A percentile compares a stretch with the other conserved stretches of the same genome.
Conservation (phyloP, 176 grass and related monocot genomes). For the Rhynchospora pubera region DNA sequence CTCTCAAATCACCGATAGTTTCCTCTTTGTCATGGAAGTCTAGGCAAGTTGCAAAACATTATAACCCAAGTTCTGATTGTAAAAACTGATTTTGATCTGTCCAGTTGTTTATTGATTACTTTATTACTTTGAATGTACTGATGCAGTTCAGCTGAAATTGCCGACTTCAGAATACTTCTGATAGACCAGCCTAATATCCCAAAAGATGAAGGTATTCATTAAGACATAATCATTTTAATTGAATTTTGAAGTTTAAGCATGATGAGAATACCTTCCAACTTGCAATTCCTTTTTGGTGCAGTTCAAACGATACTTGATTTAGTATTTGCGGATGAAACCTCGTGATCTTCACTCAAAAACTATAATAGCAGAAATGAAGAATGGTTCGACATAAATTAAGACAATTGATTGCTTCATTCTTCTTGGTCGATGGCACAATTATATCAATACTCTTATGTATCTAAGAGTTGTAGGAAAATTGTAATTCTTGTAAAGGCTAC, state of each 20-base stretch:
- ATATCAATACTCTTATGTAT: not conserved
- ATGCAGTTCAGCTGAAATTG: constrained; percentile 58
- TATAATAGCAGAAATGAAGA: not conserved
- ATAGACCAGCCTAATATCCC: constrained; percentile 78
- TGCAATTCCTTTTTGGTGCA: constrained; percentile 34
- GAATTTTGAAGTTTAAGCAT: not conserved
- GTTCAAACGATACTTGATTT: constrained; percentile 80
- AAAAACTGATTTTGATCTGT: not conserved
- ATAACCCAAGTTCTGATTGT: not conserved
- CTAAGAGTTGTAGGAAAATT: not conserved
- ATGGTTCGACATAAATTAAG: not conserved
- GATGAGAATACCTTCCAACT: not conserved
- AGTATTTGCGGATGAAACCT: constrained; percentile 73
- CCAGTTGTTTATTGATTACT: not conserved
- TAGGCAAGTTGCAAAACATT: constrained; percentile 37
- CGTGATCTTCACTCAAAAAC: constrained; percentile 25
- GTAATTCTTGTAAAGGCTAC: not conserved
- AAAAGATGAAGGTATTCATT: constrained; percentile 63
- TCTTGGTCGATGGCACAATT: not conserved
- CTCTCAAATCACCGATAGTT: constrained; percentile 46
- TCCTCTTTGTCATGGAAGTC: constrained; percentile 53
- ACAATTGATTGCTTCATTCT: not conserved
- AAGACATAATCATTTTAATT: not conserved
- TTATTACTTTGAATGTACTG: constrained; percentile 15
- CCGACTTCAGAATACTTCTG: constrained; percentile 49